Conservation (phyloP, 148 eudicot genomes). For the Pharnaceum exiguum region DNA sequence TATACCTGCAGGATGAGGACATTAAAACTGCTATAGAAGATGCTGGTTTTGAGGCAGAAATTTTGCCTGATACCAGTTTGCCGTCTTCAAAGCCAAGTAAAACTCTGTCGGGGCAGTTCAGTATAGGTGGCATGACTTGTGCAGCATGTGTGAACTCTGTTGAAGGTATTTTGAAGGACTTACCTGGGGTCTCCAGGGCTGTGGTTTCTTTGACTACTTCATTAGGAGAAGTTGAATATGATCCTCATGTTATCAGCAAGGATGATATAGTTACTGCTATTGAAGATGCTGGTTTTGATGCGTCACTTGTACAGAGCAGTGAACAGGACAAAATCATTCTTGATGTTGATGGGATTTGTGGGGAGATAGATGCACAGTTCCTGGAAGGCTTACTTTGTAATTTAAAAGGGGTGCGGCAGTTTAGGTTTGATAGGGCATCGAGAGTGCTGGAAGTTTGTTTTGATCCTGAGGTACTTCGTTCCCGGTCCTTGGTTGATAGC, state of each 20-base stretch:
- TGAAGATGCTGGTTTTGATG: conserved; percentile 99
- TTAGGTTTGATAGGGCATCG: conserved; percentile 39
- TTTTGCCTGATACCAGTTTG: conserved; percentile 52
- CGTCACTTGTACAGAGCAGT: conserved; percentile 88
- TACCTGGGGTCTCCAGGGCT: conserved; percentile 75
- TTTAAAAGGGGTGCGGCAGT: conserved; percentile 67
- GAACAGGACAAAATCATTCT: conserved; percentile 71
- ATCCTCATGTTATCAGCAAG: conserved; percentile 54
- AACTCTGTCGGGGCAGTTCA: conserved; percentile 79
- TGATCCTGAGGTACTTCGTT: conserved; percentile 81
- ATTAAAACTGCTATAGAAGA: conserved; percentile 84
- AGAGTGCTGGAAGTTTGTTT: conserved; percentile 72
- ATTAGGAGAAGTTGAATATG: conserved; percentile 93
- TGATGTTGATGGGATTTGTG: conserved; percentile 53
- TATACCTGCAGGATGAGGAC: conserved; percentile 71
- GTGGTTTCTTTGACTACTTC: conserved; percentile 85
- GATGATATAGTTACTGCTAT: conserved; percentile 78
- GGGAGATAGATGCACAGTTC: conserved; percentile 50
- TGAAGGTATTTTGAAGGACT: conserved; percentile 76
- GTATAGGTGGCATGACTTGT: conserved; percentile 97
- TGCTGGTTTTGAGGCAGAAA: conserved; percentile 97
- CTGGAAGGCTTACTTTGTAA: conserved; percentile 63
- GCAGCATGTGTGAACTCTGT: conserved; percentile 94
- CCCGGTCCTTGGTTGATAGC: conserved; percentile 70
- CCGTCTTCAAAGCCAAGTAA: conserved; percentile 34